Base-by-base conservation (phyloP, 306 rosid species). In the Trifolium subterraneum region DNA sequence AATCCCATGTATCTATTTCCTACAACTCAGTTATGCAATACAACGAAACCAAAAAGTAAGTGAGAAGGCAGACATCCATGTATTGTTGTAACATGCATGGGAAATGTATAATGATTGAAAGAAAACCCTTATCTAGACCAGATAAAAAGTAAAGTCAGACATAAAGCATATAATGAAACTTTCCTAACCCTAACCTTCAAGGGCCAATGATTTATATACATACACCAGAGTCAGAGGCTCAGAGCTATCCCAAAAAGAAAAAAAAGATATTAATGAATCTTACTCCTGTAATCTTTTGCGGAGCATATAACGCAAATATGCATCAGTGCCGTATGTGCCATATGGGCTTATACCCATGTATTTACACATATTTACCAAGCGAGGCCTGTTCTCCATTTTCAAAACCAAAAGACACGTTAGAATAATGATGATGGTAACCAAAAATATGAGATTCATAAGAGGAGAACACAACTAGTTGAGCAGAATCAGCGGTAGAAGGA, bases 351-450 rank as follows among this genome's bases (percentile, higher is more conserved):
- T 85, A 47, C 92, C 96, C 98, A 92, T 92, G 76, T 92, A 92
- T 78, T 92, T 92, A 85, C 96, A 92, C 93, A 92, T 92, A 79
- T 84, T 90, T 67, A 92, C 92, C 88, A 92, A 80, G 47, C 98
- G 93, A 50, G 98, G 87, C 86, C 98, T 92, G 79, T 39, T 77
- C 65, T 58, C 75, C 83, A 79, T 47, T 79, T 66, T 67, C 55
- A 72, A 60, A 81, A 16, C 58, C 70, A 81, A 45, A 65, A 25
- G 18, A 33, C 60, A 47, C 45, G 66, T 71, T 76, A 72, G 60
- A 14, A 66, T 66, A 66, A 82, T 22, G 55, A 79, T 63, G 27
- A 69, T 48, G 62, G 62, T 72, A 75, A 18, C 76, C 58, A 72
- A 77, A 60, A 60, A 51, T 55, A 62, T 41, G 47, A 74, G 18